Percentiles rank a stretch among this genome's conserved stretches.
These are phyloP conservation scores for Zoysia japonica DNA, from an alignment of 176 grass and related monocot species.

Conservation along the genomic window DNA sequence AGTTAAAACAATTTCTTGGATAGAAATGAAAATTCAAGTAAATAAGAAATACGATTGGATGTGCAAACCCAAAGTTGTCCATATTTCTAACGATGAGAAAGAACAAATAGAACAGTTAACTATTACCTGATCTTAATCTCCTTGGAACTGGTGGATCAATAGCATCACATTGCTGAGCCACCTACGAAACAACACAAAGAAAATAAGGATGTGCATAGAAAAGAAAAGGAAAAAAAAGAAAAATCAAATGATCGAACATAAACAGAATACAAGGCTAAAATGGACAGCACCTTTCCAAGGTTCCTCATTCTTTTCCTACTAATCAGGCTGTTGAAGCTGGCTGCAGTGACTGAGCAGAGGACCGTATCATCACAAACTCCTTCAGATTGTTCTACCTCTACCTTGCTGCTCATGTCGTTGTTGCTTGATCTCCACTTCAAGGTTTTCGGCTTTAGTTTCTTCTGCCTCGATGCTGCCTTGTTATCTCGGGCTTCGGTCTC, in stretches of 20 bases:
- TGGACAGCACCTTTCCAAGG: conserved; percentile 50
- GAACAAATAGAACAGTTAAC: conserved; percentile 29
- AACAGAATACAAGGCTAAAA: conserved; percentile 13
- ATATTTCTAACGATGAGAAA: background rate
- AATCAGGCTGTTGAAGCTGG: conserved; percentile 31
- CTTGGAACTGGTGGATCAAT: conserved; percentile 68
- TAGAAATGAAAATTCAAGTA: background rate
- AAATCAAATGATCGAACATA: background rate
- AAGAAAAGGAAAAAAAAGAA: conserved; percentile 22
- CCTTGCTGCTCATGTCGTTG: conserved; percentile 15
- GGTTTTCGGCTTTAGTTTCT: conserved; percentile 51
- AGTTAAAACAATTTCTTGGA: conserved; percentile 12
- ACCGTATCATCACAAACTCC: conserved; percentile 32
- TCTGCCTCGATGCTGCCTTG: conserved; percentile 30
- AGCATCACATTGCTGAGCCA: conserved; percentile 47
- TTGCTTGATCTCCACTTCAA: conserved; percentile 56
- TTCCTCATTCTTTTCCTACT: conserved; percentile 45
- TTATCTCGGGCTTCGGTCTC: conserved; percentile 23
- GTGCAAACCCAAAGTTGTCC: background rate
- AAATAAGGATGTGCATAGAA: conserved; percentile 25
- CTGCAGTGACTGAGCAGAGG: conserved; percentile 24
- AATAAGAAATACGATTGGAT: background rate
- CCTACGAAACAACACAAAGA: conserved; percentile 41
- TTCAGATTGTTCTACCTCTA: conserved; percentile 12
- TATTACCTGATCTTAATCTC: conserved; percentile 84